phyloP scores from a whole-genome alignment of 2,329 filamentous ascomycete genomes.

The Neonectria faginata region DNA sequence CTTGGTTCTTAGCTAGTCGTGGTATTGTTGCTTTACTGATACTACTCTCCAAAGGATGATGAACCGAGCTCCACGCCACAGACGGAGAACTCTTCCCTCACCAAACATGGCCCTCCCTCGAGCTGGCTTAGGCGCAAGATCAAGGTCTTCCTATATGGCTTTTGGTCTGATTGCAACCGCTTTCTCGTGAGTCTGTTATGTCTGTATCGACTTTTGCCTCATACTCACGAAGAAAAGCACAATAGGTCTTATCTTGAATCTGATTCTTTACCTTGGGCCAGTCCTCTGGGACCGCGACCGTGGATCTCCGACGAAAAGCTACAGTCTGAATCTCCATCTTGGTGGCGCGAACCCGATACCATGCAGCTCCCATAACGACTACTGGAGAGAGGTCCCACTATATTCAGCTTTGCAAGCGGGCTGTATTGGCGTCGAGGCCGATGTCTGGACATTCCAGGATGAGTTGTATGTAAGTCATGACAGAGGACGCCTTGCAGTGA shows the following conservation, averaged over 20 bases:
- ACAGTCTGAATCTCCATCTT: not conserved
- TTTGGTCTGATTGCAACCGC: slow-evolving; percentile 10
- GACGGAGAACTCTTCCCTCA: not conserved
- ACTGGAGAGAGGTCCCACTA: slow-evolving; percentile 73
- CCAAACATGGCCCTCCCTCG: not conserved
- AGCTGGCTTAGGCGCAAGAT: not conserved
- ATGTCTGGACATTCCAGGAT: slow-evolving; percentile 71
- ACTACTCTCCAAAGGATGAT: not conserved
- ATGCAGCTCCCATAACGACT: slow-evolving; percentile 79
- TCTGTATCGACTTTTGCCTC: too few species aligned
- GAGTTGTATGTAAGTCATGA: slow-evolving; percentile 74
- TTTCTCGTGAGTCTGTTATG: slow-evolving; percentile 4
- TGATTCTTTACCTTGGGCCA: slow-evolving; percentile 27
- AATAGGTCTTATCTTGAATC: slow-evolving; percentile 16
- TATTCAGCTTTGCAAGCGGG: slow-evolving; percentile 70
- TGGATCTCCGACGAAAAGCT: not conserved
- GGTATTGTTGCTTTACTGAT: not conserved
- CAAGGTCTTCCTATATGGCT: not conserved
- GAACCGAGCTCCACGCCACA: not conserved
- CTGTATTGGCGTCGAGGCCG: slow-evolving; percentile 75
- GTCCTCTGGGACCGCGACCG: slow-evolving; percentile 14
- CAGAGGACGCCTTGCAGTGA: slow-evolving; percentile 61
- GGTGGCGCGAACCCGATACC: slow-evolving; percentile 57
- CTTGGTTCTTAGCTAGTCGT: not conserved
- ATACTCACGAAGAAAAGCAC: slow-evolving; percentile 15